Conservation (phyloP, 2,329 filamentous ascomycete species). For the Colletotrichum abscissum region DNA sequence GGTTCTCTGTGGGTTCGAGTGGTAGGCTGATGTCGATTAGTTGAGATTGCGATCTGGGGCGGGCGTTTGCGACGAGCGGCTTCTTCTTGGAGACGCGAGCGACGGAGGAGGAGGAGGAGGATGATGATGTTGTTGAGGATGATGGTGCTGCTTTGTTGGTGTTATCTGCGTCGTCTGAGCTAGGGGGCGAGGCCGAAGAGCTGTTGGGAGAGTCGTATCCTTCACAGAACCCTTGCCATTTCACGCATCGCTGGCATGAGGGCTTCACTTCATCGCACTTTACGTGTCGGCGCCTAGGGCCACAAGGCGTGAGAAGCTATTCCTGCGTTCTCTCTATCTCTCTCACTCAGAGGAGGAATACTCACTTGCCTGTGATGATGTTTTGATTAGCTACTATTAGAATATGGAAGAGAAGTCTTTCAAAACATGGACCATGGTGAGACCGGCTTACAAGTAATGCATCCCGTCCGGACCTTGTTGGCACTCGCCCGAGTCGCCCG, state of each 20-base stretch:
- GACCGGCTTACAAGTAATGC: conserved; percentile 44
- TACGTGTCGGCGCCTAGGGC: conserved; percentile 45
- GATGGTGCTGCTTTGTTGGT: neutral
- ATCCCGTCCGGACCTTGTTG: conserved; percentile 46
- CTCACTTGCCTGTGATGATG: conserved; percentile 42
- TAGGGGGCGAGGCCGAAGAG: neutral
- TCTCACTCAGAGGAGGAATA: neutral
- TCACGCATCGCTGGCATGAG: conserved; percentile 47
- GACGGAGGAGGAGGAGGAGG: rapidly evolving
- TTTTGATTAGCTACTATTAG: neutral
- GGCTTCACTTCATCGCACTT: conserved; percentile 51
- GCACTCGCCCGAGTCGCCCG: conserved; percentile 45
- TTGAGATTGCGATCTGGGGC: neutral
- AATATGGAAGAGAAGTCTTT: neutral
- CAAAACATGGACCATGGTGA: neutral
- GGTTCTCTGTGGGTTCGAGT: neutral
- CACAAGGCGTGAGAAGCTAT: conserved; percentile 4
- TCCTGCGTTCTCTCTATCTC: neutral
- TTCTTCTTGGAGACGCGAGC: neutral
- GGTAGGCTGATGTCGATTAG: neutral
- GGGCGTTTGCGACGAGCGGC: neutral
- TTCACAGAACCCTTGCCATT: conserved; percentile 48
- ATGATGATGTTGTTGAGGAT: too few species aligned
- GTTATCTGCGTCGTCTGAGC: neutral
- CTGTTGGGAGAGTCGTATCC: conserved; percentile 41